Evolutionary conservation across 306 rosid species (phyloP).

Genomic region (Bauhinia variegata): DNA sequence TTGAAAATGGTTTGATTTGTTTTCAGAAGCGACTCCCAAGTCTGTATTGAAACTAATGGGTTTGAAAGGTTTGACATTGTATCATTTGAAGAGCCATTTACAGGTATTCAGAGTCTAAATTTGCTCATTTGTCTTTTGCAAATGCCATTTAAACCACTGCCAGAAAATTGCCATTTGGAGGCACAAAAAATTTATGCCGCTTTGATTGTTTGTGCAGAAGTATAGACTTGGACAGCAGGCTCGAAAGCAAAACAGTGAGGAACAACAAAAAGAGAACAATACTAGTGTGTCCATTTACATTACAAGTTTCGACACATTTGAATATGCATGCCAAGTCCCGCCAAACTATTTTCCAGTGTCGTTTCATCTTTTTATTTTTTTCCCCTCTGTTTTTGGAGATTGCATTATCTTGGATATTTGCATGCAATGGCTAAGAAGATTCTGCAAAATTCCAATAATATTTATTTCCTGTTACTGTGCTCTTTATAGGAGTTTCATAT

Average conservation of each 20-base stretch:
- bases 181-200: background rate
- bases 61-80: conserved; percentile 88
- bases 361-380: too few relatives aligned
- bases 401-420: conserved; percentile 4
- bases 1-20: conserved; percentile 32
- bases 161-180: too few relatives aligned
- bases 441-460: background rate
- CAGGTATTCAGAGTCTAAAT: conserved; percentile 61
- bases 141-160: too few relatives aligned
- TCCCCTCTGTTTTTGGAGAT: background rate
- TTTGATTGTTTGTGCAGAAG: conserved; percentile 58
- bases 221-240: conserved; percentile 86
- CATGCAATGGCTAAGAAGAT: background rate
- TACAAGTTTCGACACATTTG: background rate
- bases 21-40: conserved; percentile 94
- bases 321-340: background rate
- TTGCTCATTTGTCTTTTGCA: too few relatives aligned
- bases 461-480: conserved; percentile 6
- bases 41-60: conserved; percentile 91
- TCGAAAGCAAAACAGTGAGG: conserved; percentile 52
- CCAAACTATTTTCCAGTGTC: too few relatives aligned
- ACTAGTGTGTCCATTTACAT: conserved; percentile 49
- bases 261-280: conserved; percentile 54
- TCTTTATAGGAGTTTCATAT: conserved; percentile 54
- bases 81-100: conserved; percentile 97